Evolutionary conservation across 306 rosid genomes (phyloP).

Genomic region (Vigna mungo): DNA sequence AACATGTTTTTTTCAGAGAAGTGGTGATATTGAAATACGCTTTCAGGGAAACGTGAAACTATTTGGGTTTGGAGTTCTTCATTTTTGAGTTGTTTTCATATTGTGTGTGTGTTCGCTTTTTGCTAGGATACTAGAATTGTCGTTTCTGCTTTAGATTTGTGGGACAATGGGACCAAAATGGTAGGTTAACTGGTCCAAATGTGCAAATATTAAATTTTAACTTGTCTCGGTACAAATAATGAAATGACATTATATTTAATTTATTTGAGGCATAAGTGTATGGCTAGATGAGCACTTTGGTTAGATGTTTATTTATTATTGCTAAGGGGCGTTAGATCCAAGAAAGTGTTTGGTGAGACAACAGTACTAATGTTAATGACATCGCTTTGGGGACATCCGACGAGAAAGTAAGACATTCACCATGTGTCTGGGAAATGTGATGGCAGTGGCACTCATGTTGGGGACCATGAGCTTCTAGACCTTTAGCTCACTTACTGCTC

Average conservation of each 20-base stretch:
- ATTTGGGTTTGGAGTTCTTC: constrained; percentile 35
- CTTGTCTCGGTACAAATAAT: constrained; percentile 35
- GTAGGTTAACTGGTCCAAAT: constrained; percentile 41
- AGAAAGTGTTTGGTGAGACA: constrained; percentile 52
- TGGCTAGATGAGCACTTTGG: constrained; percentile 45
- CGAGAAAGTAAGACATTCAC: constrained; percentile 51
- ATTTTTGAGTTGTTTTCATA: constrained; percentile 5
- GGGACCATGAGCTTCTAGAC: constrained; percentile 50
- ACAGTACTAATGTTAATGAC: constrained; percentile 42
- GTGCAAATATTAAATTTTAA: constrained; percentile 37
- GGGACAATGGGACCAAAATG: constrained; percentile 47
- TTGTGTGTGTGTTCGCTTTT: background rate
- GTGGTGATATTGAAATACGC: constrained; percentile 1
- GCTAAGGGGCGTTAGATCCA: constrained; percentile 56
- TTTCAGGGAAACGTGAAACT: constrained; percentile 14
- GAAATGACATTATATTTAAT: background rate
- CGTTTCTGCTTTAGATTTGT: constrained; percentile 40
- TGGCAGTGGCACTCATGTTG: constrained; percentile 41
- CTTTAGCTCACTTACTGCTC: constrained; percentile 41
- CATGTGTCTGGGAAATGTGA: constrained; percentile 50
- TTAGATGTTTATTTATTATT: constrained; percentile 37
- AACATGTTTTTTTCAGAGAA: background rate
- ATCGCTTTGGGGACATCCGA: constrained; percentile 34
- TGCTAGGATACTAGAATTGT: constrained; percentile 26
- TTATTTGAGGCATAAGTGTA: constrained; percentile 37